A percentile compares a stretch with the other conserved stretches of the same genome.
Conservation (phyloP, 2,329 filamentous ascomycete species). For the Exserohilum turcica region DNA sequence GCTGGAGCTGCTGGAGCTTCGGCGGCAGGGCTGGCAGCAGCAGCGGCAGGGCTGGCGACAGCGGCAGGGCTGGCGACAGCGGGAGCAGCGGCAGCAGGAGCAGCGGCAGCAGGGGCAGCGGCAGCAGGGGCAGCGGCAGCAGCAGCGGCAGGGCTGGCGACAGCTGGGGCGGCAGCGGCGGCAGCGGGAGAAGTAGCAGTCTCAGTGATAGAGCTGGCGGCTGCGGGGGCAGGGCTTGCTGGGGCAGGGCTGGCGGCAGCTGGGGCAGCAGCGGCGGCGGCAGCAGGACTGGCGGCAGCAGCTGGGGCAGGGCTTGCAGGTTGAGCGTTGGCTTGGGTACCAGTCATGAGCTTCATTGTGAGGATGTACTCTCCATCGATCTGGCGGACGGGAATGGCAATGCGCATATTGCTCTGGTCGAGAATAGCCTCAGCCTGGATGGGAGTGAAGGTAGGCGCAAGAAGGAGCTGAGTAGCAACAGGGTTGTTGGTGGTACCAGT, state of each 20-base stretch:
- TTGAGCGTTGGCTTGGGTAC: not conserved
- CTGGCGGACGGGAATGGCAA: slow-evolving; percentile 44
- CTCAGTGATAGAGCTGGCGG: too few species aligned
- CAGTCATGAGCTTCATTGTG: slow-evolving; percentile 37
- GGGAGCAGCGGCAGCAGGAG: slow-evolving; percentile 1
- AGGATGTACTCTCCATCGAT: slow-evolving; percentile 47
- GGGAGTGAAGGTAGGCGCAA: slow-evolving; percentile 45
- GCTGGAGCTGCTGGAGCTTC: not conserved
- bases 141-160: not conserved
- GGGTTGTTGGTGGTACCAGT: slow-evolving; percentile 40
- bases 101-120: not conserved
- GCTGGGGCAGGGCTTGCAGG: slow-evolving; percentile 4
- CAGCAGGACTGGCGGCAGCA: slow-evolving; percentile 9
- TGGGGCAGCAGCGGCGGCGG: not conserved
- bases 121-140: not conserved
- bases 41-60: slow-evolving; percentile 4
- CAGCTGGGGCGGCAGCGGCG: not conserved
- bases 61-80: not conserved
- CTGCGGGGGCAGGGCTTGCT: not conserved
- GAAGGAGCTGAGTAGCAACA: slow-evolving; percentile 41
- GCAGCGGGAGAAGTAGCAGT: slow-evolving; percentile 8
- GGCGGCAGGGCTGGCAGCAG: slow-evolving; percentile 6
- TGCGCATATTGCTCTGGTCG: slow-evolving; percentile 44
- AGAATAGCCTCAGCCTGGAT: slow-evolving; percentile 42
- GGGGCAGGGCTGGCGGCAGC: not conserved